Conservation (phyloP, 2,329 filamentous ascomycete genomes). For the Pseudocercospora crystallina region DNA sequence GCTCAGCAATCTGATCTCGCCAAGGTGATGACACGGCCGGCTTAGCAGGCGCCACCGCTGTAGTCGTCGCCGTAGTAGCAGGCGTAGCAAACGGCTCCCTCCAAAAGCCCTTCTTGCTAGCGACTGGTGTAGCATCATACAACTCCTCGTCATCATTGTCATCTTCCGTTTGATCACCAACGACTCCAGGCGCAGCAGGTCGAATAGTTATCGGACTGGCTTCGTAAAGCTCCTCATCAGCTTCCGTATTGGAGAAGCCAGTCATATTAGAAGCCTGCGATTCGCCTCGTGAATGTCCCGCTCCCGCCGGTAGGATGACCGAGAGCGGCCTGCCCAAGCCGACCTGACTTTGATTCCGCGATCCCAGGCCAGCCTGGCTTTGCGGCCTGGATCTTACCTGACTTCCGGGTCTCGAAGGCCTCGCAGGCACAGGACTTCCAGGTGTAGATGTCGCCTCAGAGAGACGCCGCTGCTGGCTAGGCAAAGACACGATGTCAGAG, state of each 20-base stretch:
- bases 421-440: neutral
- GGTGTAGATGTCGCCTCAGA: no score
- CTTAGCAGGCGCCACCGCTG: no score
- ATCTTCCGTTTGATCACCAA: neutral
- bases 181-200: constrained; percentile 9
- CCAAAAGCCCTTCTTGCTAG: neutral
- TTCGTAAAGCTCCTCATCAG: constrained; percentile 9
- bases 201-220: constrained; percentile 14
- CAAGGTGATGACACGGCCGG: neutral
- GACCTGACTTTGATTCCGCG: no score
- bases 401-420: neutral
- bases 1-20: constrained; percentile 13
- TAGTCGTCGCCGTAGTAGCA: neutral
- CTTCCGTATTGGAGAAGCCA: no score
- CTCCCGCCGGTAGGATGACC: no score
- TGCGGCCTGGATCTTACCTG: no score
- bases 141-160: constrained; percentile 13
- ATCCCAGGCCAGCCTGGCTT: no score
- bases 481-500: constrained; percentile 27
- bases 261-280: no score
- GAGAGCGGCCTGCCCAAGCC: no score
- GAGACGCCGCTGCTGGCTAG: neutral
- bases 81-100: neutral
- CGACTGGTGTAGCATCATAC: constrained; percentile 16
- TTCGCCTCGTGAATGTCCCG: no score